Conservation (phyloP, 306 rosid species). For the Corylus heterophylla region DNA sequence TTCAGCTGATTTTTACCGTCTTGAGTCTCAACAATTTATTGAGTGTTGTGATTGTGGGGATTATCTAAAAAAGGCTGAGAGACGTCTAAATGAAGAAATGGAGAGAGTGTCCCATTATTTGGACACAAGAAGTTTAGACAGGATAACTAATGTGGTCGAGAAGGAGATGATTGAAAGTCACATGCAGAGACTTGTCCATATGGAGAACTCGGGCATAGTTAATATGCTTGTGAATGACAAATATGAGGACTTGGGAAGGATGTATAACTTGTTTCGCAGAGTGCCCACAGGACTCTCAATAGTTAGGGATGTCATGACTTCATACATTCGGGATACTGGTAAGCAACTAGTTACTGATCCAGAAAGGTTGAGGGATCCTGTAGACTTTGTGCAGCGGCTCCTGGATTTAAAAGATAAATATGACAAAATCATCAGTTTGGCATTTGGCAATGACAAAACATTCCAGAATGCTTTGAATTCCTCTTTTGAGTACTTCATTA, state of each 20-base stretch:
- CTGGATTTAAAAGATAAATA: constrained; percentile 57
- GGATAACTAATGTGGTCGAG: constrained; percentile 51
- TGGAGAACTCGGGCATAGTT: constrained; percentile 61
- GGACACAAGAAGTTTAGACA: constrained; percentile 46
- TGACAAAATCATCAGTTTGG: constrained; percentile 40
- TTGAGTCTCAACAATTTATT: constrained; percentile 53
- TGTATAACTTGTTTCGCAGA: constrained; percentile 50
- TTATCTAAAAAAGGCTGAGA: constrained; percentile 54
- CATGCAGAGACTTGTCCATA: constrained; percentile 45
- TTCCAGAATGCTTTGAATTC: constrained; percentile 63
- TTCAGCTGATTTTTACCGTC: constrained; percentile 47
- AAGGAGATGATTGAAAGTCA: constrained; percentile 55
- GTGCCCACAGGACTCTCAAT: constrained; percentile 46
- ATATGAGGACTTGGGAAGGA: constrained; percentile 52
- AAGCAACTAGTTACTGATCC: constrained; percentile 51
- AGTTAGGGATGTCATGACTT: constrained; percentile 53
- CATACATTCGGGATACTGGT: constrained; percentile 47
- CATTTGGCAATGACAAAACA: constrained; percentile 51
- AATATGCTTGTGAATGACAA: constrained; percentile 54
- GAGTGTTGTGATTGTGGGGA: constrained; percentile 60
- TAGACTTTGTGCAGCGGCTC: constrained; percentile 55
- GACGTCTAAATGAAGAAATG: constrained; percentile 50
- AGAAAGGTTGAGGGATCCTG: constrained; percentile 57
- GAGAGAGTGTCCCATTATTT: constrained; percentile 57
- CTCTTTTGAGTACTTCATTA: constrained; percentile 58